These are phyloP conservation scores for Phytophthora agathidicida DNA, from an alignment of 352 stramenopile species.

Conservation along the genomic window DNA sequence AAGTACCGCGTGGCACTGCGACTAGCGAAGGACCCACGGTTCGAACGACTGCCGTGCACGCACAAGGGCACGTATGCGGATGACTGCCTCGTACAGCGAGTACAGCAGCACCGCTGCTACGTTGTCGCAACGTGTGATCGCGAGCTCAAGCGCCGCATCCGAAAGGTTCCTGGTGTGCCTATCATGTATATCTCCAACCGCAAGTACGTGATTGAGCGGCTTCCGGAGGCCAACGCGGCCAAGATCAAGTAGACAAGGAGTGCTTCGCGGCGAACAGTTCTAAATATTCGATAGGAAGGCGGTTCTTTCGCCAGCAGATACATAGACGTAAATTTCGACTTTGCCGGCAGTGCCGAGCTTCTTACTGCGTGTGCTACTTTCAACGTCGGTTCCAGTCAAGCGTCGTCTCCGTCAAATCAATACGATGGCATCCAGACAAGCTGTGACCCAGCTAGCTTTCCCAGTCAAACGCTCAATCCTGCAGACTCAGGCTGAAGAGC, in stretches of 20 bases:
- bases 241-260: slow-evolving; percentile 80
- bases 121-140: slow-evolving; percentile 99
- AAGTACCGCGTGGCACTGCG: slow-evolving; percentile 96
- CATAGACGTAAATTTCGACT: slow-evolving; percentile 42
- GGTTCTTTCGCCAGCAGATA: slow-evolving; percentile 8
- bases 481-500: slow-evolving; percentile 23
- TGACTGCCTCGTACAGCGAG: slow-evolving; percentile 95
- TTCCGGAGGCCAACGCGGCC: slow-evolving; percentile 96
- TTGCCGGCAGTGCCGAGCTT: background rate
- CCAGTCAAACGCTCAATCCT: slow-evolving; percentile 15
- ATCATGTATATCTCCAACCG: slow-evolving; percentile 99
- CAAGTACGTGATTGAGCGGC: slow-evolving; percentile 99
- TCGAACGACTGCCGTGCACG: slow-evolving; percentile 97
- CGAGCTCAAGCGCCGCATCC: slow-evolving; percentile 98
- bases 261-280: slow-evolving; percentile 11
- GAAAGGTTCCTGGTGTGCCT: slow-evolving; percentile 99
- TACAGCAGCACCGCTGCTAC: slow-evolving; percentile 97
- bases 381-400: slow-evolving; percentile 26
- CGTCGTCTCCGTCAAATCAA: slow-evolving; percentile 1
- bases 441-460: background rate
- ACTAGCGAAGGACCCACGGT: slow-evolving; percentile 98
- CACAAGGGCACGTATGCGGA: slow-evolving; percentile 99
- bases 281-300: slow-evolving; percentile 27
- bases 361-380: background rate
- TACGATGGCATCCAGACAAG: slow-evolving; percentile 14